Base-by-base conservation (phyloP, 805 yeast genomes). In the Pichia scutulata region DNA sequence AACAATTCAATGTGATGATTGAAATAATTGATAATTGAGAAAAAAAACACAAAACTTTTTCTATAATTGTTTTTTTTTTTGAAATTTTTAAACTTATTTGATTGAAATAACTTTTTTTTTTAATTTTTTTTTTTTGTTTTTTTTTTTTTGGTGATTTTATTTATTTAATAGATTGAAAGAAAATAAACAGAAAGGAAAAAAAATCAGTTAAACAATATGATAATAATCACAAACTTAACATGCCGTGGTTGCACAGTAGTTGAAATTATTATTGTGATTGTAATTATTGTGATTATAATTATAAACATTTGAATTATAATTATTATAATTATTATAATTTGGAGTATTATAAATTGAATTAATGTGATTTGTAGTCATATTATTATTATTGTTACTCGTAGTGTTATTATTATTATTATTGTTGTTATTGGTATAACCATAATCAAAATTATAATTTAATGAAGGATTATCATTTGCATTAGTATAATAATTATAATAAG, bases 221-320 rank as follows among this genome's bases (percentile, higher is more conserved):
- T 16, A 33, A 16, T 8, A 33, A 16, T 33, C n/a, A 33, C 3
- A 16, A 16, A 3, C 7, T 53, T 43, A 60, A 45, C 60, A 57
- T n/a, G 63, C 61, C 30, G 59, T 47, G 5, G 63, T 56, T 39
- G 62, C 52, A 46, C 58, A 54, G 30, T 53, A 57, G 24, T 41
- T 23, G 26, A 8, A 19, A 41, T 41, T n/a, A 24, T 41, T 46
- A 30, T 49, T 18, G n/a, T 28, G n/a, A 28, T 37, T 46, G 37
- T 49, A 23, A 19, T 28, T 21, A 28, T 37, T 46, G 37, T 24
- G 19, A 33, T 30, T 30, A 36, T 36, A 16, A 36, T 23, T 18
- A 41, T 41, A 33, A 37, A 36, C 33, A 23, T 22, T 46, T 18
- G 19, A 48, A 41, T 41, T 46, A 30, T 49, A 23, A 19, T 28